Evolutionary conservation across 805 yeast genomes (phyloP).

Genomic region (Metschnikowia reukaufii): DNA sequence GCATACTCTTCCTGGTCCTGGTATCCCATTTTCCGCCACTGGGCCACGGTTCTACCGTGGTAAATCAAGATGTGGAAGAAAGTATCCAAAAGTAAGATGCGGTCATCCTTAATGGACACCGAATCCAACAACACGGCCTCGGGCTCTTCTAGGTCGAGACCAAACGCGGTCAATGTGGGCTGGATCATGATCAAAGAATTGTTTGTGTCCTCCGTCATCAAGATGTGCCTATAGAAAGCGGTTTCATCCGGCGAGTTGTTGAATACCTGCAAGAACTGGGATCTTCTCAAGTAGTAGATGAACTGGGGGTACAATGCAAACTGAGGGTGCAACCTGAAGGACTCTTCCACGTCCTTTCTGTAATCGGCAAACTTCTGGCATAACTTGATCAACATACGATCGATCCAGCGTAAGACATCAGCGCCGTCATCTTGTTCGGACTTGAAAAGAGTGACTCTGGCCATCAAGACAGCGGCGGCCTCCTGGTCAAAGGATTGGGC

Average conservation of each 20-base stretch:
- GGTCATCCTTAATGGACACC: slow-evolving; percentile 84
- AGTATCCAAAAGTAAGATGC: slow-evolving; percentile 86
- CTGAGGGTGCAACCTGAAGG: slow-evolving; percentile 80
- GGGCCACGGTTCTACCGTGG: slow-evolving; percentile 93
- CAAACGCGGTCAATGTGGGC: slow-evolving; percentile 88
- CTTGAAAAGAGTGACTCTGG: slow-evolving; percentile 86
- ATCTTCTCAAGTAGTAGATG: slow-evolving; percentile 91
- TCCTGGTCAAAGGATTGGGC: slow-evolving; percentile 91
- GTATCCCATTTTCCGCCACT: slow-evolving; percentile 94
- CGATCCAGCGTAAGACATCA: slow-evolving; percentile 92
- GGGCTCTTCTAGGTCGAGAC: slow-evolving; percentile 70
- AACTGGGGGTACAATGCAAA: slow-evolving; percentile 93
- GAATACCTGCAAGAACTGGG: slow-evolving; percentile 93
- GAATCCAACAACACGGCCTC: slow-evolving; percentile 92
- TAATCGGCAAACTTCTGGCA: slow-evolving; percentile 95
- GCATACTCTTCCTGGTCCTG: slow-evolving; percentile 90
- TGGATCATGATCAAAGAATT: slow-evolving; percentile 96
- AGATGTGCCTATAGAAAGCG: slow-evolving; percentile 91
- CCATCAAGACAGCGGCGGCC: slow-evolving; percentile 93
- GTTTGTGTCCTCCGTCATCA: slow-evolving; percentile 86
- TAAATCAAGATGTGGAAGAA: slow-evolving; percentile 94
- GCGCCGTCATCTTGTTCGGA: slow-evolving; percentile 81
- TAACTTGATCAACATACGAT: slow-evolving; percentile 82
- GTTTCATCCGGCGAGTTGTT: slow-evolving; percentile 99
- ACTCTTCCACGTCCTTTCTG: slow-evolving; percentile 76